Evolutionary conservation across 108 stramenopile species (phyloP), one percentile per base, ranked within the genome.

Genomic region (Nitzschia inconspicua): DNA sequence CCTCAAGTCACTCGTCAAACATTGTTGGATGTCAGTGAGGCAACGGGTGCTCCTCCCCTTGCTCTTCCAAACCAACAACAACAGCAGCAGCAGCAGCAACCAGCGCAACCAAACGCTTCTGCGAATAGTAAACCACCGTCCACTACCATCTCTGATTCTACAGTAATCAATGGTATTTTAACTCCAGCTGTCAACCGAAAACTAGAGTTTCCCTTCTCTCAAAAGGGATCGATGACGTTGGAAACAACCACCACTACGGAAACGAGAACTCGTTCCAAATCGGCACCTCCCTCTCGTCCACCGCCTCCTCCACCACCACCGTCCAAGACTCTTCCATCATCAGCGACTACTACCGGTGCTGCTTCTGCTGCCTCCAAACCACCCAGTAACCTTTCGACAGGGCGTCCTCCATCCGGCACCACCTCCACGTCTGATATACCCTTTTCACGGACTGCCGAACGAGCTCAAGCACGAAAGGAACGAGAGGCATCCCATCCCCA

Each of bases 161-260:
- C 44, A 56, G 47, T 25, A 56, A n/a, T n/a, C n/a, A n/a, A n/a
- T n/a, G n/a, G n/a, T n/a, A n/a, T n/a, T n/a, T 37, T 63, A 0
- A 60, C 70, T 25, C 70, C 70, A 11, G 60, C 73, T 0, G 63
- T 59, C 14, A 57, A 54, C 18, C 53, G 68, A 10, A 47, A 49
- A 25, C 31, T 75, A 41, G 63, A 68, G 22, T 65, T 55, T 47
- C 23, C 54, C 24, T 51, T 37, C 36, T 24, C 53, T n/a, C 44
- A 14, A 14, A 20, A 18, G 28, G 50, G 1, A 23, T 9, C 56
- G 1, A 35, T 25, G 3, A 20, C 56, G 41, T 25, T 37, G 27
- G 1, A 46, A 46, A 25, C 3, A 22, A 34, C 47, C 18, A 24
- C 59, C n/a, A 32, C 47, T 34, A 5, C 47, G 11, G 47, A 16